Percentiles rank a stretch among this genome's conserved stretches.
Evolutionary conservation across 2,329 filamentous ascomycete species (phyloP).

Genomic region (Talaromyces pinophilus): DNA sequence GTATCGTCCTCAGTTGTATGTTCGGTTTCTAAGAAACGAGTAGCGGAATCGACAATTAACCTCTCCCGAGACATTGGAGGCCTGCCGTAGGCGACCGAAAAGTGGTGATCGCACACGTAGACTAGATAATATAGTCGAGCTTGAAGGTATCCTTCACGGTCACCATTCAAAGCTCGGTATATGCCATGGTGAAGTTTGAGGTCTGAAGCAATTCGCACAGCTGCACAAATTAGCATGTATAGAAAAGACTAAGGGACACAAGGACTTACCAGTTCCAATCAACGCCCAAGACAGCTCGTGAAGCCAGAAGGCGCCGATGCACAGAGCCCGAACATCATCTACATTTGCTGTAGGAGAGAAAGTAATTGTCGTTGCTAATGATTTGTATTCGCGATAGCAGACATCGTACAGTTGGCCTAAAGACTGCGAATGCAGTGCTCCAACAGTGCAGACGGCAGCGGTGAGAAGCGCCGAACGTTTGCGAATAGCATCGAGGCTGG

Average conservation of each 20-base stretch:
- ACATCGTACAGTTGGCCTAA: slow-evolving; percentile 31
- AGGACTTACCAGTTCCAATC: slow-evolving; percentile 22
- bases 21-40: slow-evolving; percentile 32
- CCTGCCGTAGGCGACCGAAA: slow-evolving; percentile 40
- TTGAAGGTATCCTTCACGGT: slow-evolving; percentile 28
- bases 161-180: slow-evolving; percentile 29
- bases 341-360: slow-evolving; percentile 48
- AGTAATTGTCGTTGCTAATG: slow-evolving; percentile 46
- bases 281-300: slow-evolving; percentile 43
- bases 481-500: slow-evolving; percentile 42
- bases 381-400: slow-evolving; percentile 48
- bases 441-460: slow-evolving; percentile 48
- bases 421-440: slow-evolving; percentile 45
- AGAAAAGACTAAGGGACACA: not conserved
- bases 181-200: slow-evolving; percentile 31
- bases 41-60: slow-evolving; percentile 34
- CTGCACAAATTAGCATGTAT: slow-evolving; percentile 13
- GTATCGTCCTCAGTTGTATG: slow-evolving; percentile 37
- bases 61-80: slow-evolving; percentile 40
- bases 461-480: slow-evolving; percentile 47
- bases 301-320: slow-evolving; percentile 54
- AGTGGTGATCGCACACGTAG: slow-evolving; percentile 44
- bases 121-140: slow-evolving; percentile 38
- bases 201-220: slow-evolving; percentile 30
- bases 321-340: slow-evolving; percentile 51